Evolutionary conservation across 176 grass and related monocot species (phyloP).

Genomic region (Paspalum vaginatum): DNA sequence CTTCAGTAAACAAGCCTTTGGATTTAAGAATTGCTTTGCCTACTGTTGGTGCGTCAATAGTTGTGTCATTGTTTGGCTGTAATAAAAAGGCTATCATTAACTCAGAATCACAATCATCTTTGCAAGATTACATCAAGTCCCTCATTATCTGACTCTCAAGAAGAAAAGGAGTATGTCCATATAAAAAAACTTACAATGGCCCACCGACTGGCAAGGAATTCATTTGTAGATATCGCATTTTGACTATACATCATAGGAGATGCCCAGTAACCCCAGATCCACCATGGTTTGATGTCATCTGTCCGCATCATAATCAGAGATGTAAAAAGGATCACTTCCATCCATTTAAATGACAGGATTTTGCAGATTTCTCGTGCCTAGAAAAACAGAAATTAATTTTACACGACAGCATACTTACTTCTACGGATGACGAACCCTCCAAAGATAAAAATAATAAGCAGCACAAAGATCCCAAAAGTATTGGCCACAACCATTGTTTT

Average conservation of each 20-base stretch:
- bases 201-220: slow-evolving; percentile 92
- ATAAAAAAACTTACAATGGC: slow-evolving; percentile 51
- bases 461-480: slow-evolving; percentile 65
- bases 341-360: background rate
- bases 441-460: slow-evolving; percentile 79
- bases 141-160: background rate
- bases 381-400: slow-evolving; percentile 21
- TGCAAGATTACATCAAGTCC: slow-evolving; percentile 14
- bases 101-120: background rate
- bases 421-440: slow-evolving; percentile 80
- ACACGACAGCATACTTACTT: slow-evolving; percentile 47
- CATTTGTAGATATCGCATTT: slow-evolving; percentile 82
- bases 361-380: slow-evolving; percentile 11
- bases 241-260: slow-evolving; percentile 93
- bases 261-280: slow-evolving; percentile 93
- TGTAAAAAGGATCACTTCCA: slow-evolving; percentile 20
- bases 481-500: slow-evolving; percentile 86
- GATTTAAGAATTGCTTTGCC: slow-evolving; percentile 82
- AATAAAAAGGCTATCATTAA: slow-evolving; percentile 29
- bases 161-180: slow-evolving; percentile 9
- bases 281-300: slow-evolving; percentile 94
- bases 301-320: slow-evolving; percentile 23
- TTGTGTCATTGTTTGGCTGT: slow-evolving; percentile 66
- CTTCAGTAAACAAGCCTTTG: slow-evolving; percentile 70
- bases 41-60: slow-evolving; percentile 63